Evolutionary conservation across 2,329 filamentous ascomycete species (phyloP).

Genomic region (Trichoderma atroviride): DNA sequence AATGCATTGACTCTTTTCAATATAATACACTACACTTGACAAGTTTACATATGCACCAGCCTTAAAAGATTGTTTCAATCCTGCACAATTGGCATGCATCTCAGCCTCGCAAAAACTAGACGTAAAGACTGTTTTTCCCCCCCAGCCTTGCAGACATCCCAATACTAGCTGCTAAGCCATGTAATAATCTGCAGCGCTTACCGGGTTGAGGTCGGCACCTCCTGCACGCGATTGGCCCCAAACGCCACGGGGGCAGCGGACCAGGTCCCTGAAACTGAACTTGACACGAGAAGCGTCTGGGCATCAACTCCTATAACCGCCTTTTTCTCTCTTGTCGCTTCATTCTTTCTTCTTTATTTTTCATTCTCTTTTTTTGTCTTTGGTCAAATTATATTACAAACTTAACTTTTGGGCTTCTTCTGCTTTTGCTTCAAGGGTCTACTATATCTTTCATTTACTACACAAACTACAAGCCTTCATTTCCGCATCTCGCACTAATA

Average conservation of each 20-base stretch:
- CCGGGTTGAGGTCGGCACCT: neutral
- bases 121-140: neutral
- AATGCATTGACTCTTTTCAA: neutral
- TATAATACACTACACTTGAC: neutral
- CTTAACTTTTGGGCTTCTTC: neutral
- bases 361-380: neutral
- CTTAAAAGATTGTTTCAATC: neutral
- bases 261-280: slow-evolving; percentile 15
- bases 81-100: neutral
- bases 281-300: slow-evolving; percentile 15
- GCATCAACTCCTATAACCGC: neutral
- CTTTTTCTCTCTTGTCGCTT: slow-evolving; percentile 12
- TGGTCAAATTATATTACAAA: slow-evolving; percentile 6
- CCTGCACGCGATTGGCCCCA: neutral
- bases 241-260: neutral
- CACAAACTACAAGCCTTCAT: neutral
- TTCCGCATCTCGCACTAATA: neutral
- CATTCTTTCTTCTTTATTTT: slow-evolving; percentile 2
- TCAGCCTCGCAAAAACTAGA: neutral
- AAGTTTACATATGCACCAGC: neutral
- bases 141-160: neutral
- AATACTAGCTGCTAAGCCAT: neutral
- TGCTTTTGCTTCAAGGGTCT: neutral
- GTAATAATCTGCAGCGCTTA: neutral
- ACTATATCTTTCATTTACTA: neutral